Evolutionary conservation across 192 early-diverging fungal genomes (phyloP).

Genomic region (Coemansia aciculifera): DNA sequence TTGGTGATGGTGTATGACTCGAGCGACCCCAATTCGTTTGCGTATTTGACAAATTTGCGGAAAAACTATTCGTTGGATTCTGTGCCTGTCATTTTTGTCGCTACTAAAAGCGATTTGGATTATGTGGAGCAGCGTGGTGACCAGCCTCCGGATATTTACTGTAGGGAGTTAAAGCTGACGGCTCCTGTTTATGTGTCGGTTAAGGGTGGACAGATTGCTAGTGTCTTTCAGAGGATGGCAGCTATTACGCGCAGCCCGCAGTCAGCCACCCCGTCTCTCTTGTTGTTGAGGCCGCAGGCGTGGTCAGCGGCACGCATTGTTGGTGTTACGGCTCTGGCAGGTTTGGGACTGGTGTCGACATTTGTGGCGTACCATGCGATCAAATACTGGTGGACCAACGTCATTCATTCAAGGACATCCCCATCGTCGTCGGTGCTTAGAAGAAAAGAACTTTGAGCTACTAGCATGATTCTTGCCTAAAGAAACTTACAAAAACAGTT

Average conservation of each 20-base stretch:
- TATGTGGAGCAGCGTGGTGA: conserved; percentile 77
- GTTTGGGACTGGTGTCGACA: conserved; percentile 41
- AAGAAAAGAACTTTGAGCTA: conserved; percentile 23
- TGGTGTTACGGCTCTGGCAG: conserved; percentile 41
- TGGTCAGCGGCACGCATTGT: conserved; percentile 40
- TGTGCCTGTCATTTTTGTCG: conserved; percentile 88
- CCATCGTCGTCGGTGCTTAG: conserved; percentile 15
- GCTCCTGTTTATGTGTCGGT: conserved; percentile 92
- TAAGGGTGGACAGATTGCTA: conserved; percentile 79
- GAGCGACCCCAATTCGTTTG: conserved; percentile 90
- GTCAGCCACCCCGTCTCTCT: conserved; percentile 43
- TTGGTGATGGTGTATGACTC: conserved; percentile 95
- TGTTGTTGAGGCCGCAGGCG: conserved; percentile 33
- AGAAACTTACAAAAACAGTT: too few relatives aligned
- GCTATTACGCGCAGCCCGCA: conserved; percentile 55
- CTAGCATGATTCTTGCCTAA: too few relatives aligned
- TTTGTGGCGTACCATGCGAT: conserved; percentile 48
- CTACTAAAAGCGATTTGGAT: conserved; percentile 93
- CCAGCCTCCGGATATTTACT: conserved; percentile 91
- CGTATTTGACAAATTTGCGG: conserved; percentile 81
- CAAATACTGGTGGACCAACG: conserved; percentile 44
- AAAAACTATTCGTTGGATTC: conserved; percentile 81
- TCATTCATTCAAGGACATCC: conserved; percentile 23
- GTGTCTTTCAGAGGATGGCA: conserved; percentile 84
- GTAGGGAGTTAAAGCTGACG: conserved; percentile 77